Conservation (phyloP, 305 asterid species). For the Fraxinus nigra region DNA sequence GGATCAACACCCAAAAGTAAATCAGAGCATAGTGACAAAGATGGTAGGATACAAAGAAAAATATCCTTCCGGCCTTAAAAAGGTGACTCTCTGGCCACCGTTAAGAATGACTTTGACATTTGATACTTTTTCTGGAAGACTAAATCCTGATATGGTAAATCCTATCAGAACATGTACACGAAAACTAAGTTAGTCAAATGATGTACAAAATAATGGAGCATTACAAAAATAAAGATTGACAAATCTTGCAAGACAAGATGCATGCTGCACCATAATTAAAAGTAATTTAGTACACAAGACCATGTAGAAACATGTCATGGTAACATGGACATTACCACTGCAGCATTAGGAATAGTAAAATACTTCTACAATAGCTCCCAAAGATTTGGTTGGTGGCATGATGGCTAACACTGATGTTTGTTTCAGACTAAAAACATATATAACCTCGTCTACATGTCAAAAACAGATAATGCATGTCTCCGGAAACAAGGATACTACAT, state of each 20-base stretch:
- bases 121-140: slow-evolving; percentile 66
- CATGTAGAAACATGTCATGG: background rate
- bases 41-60: slow-evolving; percentile 88
- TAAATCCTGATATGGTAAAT: slow-evolving; percentile 59
- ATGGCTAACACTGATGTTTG: background rate
- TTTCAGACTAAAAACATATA: background rate
- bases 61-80: slow-evolving; percentile 88
- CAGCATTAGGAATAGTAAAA: background rate
- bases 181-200: slow-evolving; percentile 15
- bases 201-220: background rate
- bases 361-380: background rate
- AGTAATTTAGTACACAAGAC: background rate
- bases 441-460: background rate
- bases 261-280: background rate
- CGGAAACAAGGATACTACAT: background rate
- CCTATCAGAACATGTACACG: slow-evolving; percentile 41
- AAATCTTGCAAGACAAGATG: background rate
- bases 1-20: slow-evolving; percentile 8
- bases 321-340: background rate
- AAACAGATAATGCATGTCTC: background rate
- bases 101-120: slow-evolving; percentile 75
- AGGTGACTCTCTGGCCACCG: slow-evolving; percentile 83
- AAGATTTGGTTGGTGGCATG: background rate
- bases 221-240: background rate
- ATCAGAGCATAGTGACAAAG: slow-evolving; percentile 20